Evolutionary conservation across 176 grass and related monocot genomes (phyloP), one percentile per base, ranked within the genome.

Genomic region (Aegilops longissima): DNA sequence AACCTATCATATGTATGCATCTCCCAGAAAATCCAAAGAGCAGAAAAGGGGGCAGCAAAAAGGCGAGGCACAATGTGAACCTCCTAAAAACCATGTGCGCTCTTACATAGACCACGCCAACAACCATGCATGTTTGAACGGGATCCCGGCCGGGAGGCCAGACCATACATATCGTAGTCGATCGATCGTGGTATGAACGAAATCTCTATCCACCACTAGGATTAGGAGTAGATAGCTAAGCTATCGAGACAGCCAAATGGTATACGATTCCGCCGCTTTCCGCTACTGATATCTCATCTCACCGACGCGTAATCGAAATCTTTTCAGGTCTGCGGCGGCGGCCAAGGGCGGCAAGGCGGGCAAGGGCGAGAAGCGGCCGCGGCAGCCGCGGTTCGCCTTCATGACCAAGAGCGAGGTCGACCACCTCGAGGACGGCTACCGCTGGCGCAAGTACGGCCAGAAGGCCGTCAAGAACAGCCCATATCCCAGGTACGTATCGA

Each of bases 401-500:
- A 91, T 94, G 88, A 99, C 97, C 47, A 96, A 96, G 79, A 99
- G 94, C 86, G 97, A 99, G 85, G 94, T 99, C 40, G 97, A 99
- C 82, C 94, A 99, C 87, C 90, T 99, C 9, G 97, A 99, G 85
- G 97, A 99, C 63, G 97, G 97, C 82, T 99, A 94, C 38, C 85
- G 97, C 79, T 99, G 97, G 97, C 92, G 97, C 83, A 99, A 99
- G 82, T 99, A 99, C 54, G 97, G 97, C 36, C 97, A 99, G 92
- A 99, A 99, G 80, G 97, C 97, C 31, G 97, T 99, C 77, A 99
- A 99, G 92, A 99, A 99, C 86, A 99, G 97, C 85, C 93, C 96
- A 13, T 92, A 92, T 80, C 96, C 96, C n/a, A 98, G 96, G 96
- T 98, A 61, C 39, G 45, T 81, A 75, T 44, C 21, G 0, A 6